A percentile compares a stretch with the other conserved stretches of the same genome.
phyloP scores from a whole-genome alignment of 2,329 filamentous ascomycete genomes.

The Scytalidium lignicola region DNA sequence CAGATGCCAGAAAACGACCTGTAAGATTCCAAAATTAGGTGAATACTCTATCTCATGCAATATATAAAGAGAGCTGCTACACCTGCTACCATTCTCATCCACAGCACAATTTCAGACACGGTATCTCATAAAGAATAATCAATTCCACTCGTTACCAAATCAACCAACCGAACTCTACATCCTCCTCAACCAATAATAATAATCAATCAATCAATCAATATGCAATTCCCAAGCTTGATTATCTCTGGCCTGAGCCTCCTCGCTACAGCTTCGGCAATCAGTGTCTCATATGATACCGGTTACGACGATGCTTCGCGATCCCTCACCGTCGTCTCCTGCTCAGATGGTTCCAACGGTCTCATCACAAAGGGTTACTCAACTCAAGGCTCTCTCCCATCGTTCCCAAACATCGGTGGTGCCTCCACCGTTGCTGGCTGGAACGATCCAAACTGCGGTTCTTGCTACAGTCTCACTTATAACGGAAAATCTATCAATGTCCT shows the following conservation, averaged over 20 bases:
- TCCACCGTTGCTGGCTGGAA: conserved; percentile 51
- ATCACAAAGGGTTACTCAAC: conserved; percentile 52
- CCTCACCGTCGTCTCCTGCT: conserved; percentile 58
- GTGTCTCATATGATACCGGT: conserved; percentile 60
- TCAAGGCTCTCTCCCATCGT: conserved; percentile 45
- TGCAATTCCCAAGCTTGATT: conserved; percentile 38
- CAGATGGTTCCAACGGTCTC: conserved; percentile 62
- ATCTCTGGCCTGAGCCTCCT: conserved; percentile 34
- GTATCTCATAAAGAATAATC: too few relatives aligned
- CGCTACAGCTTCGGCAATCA: conserved; percentile 31
- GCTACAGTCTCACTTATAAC: conserved; percentile 50
- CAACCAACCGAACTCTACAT: neutral
- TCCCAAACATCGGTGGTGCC: conserved; percentile 52
- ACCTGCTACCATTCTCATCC: too few relatives aligned
- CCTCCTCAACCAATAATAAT: neutral
- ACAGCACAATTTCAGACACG: too few relatives aligned
- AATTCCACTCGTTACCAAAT: too few relatives aligned
- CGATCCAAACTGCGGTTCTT: conserved; percentile 49
- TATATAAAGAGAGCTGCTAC: too few relatives aligned
- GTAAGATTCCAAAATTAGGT: too few relatives aligned
- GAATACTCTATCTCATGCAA: too few relatives aligned
- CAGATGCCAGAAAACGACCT: too few relatives aligned
- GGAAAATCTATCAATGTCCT: conserved; percentile 48
- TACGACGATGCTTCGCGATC: conserved; percentile 59
- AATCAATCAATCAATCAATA: conserved; percentile 23